These are phyloP conservation scores for Saccharomycopsis schoenii DNA, from an alignment of 805 yeast genomes.

Conservation along the genomic window DNA sequence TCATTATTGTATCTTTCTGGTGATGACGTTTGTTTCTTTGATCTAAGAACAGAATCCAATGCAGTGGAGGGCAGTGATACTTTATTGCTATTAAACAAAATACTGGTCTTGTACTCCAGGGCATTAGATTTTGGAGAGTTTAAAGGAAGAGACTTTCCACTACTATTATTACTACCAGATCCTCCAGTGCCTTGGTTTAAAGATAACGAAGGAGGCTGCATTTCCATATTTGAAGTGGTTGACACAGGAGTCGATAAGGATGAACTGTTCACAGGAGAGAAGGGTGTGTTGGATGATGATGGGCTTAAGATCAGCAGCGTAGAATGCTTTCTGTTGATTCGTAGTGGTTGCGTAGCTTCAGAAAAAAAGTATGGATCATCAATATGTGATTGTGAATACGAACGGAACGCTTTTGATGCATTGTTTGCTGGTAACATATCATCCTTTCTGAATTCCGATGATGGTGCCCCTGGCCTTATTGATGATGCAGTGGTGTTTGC, in stretches of 20 bases:
- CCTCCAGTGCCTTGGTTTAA: not conserved
- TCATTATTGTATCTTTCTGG: not conserved
- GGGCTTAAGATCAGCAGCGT: not conserved
- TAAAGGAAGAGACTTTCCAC: not conserved
- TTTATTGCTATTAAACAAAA: not conserved
- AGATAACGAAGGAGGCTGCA: not conserved
- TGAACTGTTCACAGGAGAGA: not conserved
- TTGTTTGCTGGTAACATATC: not conserved
- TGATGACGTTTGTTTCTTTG: not conserved
- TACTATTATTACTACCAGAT: not conserved
- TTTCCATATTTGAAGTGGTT: not conserved
- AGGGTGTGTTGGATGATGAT: not conserved
- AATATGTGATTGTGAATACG: not conserved
- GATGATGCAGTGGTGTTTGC: not conserved
- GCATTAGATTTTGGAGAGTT: not conserved
- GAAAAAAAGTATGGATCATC: not conserved
- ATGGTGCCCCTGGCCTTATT: not conserved
- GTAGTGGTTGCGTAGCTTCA: not conserved
- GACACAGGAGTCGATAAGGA: not conserved
- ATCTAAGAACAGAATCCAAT: not conserved
- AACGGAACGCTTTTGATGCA: not conserved
- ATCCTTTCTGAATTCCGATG: not conserved
- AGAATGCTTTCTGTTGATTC: not conserved
- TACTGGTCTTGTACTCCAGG: not conserved
- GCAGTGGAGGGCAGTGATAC: not conserved